Base-by-base conservation (phyloP, 169 alveolate genomes). In the Eimeria maxima region DNA sequence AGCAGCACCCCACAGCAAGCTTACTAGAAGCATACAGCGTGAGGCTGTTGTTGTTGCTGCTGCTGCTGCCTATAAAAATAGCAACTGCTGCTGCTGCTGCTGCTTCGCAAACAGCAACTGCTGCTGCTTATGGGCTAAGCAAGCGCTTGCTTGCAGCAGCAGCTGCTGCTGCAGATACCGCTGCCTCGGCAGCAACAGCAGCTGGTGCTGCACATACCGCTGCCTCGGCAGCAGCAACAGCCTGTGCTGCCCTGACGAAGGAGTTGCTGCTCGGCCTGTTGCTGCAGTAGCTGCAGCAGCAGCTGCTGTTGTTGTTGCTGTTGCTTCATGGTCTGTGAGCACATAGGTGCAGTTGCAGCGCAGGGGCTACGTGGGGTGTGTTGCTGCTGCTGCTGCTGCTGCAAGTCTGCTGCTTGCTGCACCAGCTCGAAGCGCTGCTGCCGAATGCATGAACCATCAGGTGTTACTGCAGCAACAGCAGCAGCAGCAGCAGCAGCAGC, bases 401-500 rank as follows among this genome's bases (percentile, higher is more conserved):
- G 69, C 69, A 60, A 0, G n/a, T 60, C 69, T 60, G 69, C 69
- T 8, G 69, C n/a, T 16, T 76, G 87, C 63, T 76, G 87, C 87
- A 76, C 38, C 63, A 76, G 60, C 63, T 76, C 87, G 65, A 42
- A 47, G 20, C 60, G 87, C 87, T 76, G 87, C 87, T 76, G 87
- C 87, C 27, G 87, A 22, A 76, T 76, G 87, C 87, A 76, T 76
- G 87, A 57, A 38, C 57, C 47, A 2, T 76, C 87, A 47, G 87
- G 87, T 44, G 87, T 76, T 63, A 76, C 60, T 44, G 42, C 87
- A 76, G 87, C 87, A 45, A 65, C 87, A 76, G 87, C 55, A 76
- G 87, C 87, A 71, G 81, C 87, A 45, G 87, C 87, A 76, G 87
- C 55, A 76, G 87, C 87, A 71, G 81, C 81, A 71, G 81, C 87